Evolutionary conservation across 2,329 filamentous ascomycete genomes (phyloP).

Genomic region (Calonectria hongkongensis): DNA sequence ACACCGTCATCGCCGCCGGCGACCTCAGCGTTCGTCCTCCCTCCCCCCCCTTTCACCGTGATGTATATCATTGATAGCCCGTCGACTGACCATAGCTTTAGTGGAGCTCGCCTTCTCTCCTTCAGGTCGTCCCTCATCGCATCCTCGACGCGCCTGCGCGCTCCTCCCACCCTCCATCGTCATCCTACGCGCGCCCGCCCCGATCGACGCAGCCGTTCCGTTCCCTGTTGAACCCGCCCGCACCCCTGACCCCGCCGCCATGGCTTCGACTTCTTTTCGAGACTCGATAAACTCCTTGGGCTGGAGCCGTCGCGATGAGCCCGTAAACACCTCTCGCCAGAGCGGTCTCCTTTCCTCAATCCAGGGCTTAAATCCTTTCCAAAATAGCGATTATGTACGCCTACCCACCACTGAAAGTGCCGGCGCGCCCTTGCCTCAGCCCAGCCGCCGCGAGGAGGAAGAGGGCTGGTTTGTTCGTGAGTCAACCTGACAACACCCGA

Average conservation of each 20-base stretch:
- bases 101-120: conserved; percentile 35
- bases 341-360: conserved; percentile 87
- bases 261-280: conserved; percentile 93
- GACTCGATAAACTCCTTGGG: conserved; percentile 96
- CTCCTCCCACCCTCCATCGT: conserved; percentile 50
- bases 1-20: conserved; percentile 47
- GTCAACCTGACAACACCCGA: conserved; percentile 64
- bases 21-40: conserved; percentile 34
- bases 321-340: conserved; percentile 81
- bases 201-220: conserved; percentile 54
- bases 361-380: conserved; percentile 91
- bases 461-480: conserved; percentile 97
- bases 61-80: conserved; percentile 49
- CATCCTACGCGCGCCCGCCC: conserved; percentile 42
- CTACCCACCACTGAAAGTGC: conserved; percentile 89
- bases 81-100: conserved; percentile 50
- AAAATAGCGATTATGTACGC: conserved; percentile 89
- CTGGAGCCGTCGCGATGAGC: conserved; percentile 91
- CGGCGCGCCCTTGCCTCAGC: conserved; percentile 90
- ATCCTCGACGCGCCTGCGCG: conserved; percentile 35
- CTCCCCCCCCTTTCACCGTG: conserved; percentile 35
- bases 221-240: conserved; percentile 49
- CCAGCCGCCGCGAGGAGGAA: conserved; percentile 91
- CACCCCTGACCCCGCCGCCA: conserved; percentile 61
- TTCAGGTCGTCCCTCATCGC: conserved; percentile 24